Conservation (phyloP, 192 early-diverging fungal genomes). For the Linnemannia schmuckeri region DNA sequence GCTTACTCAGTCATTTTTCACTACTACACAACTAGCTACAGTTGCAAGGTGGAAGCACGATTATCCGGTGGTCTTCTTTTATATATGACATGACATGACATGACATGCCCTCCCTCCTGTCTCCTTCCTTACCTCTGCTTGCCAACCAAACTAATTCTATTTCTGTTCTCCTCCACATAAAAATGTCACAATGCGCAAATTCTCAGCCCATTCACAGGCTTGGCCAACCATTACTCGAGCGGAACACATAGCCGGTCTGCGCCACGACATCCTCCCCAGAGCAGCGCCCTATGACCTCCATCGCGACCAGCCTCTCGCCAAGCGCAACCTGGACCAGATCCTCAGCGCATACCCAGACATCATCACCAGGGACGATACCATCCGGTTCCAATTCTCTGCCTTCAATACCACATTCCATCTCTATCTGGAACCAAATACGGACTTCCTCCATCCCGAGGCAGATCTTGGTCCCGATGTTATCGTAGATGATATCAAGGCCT, state of each 20-base stretch:
- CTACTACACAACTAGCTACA: background rate
- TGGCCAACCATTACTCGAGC: conserved; percentile 50
- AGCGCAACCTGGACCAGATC: conserved; percentile 4
- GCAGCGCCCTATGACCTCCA: background rate
- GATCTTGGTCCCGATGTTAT: conserved; percentile 52
- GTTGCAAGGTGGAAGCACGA: background rate
- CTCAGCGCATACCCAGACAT: conserved; percentile 12
- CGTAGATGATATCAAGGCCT: conserved; percentile 68
- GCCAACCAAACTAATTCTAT: background rate
- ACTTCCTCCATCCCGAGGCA: conserved; percentile 77
- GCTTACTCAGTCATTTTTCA: background rate
- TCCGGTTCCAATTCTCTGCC: conserved; percentile 69
- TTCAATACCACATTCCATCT: conserved; percentile 77
- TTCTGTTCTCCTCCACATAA: background rate
- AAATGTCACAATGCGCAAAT: background rate
- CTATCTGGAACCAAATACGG: conserved; percentile 76
- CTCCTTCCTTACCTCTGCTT: background rate
- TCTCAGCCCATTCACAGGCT: conserved; percentile 34
- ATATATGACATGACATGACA: background rate
- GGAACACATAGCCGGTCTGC: conserved; percentile 28
- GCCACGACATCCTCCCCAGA: conserved; percentile 45
- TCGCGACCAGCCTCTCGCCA: conserved; percentile 17
- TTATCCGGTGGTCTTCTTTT: background rate
- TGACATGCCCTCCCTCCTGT: background rate
- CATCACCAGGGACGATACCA: conserved; percentile 60